A percentile compares a stretch with the other conserved stretches of the same genome.
phyloP scores from a whole-genome alignment of 441 rosid species.

The Pelargonium cotyledonis region DNA sequence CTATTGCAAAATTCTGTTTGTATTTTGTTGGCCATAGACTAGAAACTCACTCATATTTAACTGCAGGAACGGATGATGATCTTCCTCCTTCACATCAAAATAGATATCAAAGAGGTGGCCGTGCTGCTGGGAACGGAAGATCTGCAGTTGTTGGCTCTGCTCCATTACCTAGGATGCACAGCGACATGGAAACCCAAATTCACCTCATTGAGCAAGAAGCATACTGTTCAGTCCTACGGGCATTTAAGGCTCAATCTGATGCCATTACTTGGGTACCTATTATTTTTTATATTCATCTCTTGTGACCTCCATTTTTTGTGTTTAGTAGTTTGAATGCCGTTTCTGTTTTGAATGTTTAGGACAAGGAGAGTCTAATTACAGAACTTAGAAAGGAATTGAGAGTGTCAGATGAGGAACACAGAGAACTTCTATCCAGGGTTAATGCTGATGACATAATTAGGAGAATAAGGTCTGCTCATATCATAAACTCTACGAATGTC shows the following conservation, averaged over 20 bases:
- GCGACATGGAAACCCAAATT: slow-evolving; percentile 94
- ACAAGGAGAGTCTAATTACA: slow-evolving; percentile 91
- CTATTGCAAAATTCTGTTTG: neutral
- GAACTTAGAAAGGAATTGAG: slow-evolving; percentile 94
- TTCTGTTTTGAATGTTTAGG: slow-evolving; percentile 38
- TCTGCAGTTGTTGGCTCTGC: slow-evolving; percentile 55
- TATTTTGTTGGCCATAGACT: neutral
- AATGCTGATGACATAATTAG: slow-evolving; percentile 79
- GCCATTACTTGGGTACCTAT: slow-evolving; percentile 87
- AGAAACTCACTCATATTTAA: neutral
- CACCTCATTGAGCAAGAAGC: slow-evolving; percentile 96
- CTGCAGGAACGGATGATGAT: slow-evolving; percentile 94
- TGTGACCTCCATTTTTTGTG: neutral
- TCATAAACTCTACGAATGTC: slow-evolving; percentile 15
- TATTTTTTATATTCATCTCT: neutral
- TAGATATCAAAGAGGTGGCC: slow-evolving; percentile 76
- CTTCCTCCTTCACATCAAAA: slow-evolving; percentile 90
- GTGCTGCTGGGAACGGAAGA: slow-evolving; percentile 76
- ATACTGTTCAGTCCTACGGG: slow-evolving; percentile 78
- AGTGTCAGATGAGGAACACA: slow-evolving; percentile 96
- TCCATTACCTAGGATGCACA: slow-evolving; percentile 58
- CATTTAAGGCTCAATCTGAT: slow-evolving; percentile 98
- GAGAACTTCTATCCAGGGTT: slow-evolving; percentile 78
- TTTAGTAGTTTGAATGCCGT: slow-evolving; percentile 12
- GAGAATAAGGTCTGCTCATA: slow-evolving; percentile 69